Conservation (phyloP, 257 asterid genomes). For the Ilex asprella region DNA sequence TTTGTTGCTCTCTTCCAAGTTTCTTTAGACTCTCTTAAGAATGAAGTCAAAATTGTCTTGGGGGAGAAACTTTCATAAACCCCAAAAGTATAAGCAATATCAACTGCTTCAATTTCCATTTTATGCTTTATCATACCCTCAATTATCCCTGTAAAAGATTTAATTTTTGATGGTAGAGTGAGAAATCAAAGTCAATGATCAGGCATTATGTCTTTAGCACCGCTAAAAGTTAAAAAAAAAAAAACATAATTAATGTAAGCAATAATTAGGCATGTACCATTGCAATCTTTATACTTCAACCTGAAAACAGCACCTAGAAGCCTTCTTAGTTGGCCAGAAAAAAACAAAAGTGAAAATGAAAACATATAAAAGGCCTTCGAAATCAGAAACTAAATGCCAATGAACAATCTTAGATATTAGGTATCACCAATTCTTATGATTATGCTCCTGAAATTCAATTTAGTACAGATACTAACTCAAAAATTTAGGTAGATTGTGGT, state of each 20-base stretch:
- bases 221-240: not conserved
- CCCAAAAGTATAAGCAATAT: constrained; percentile 55
- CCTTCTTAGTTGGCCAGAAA: not conserved
- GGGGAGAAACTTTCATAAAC: constrained; percentile 53
- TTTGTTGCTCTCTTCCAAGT: constrained; percentile 37
- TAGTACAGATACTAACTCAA: too few relatives aligned
- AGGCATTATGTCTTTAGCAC: not conserved
- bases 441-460: too few relatives aligned
- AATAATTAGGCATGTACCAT: not conserved
- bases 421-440: too few relatives aligned
- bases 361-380: too few relatives aligned
- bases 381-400: too few relatives aligned
- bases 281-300: not conserved
- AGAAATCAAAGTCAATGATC: too few relatives aligned
- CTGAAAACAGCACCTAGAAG: not conserved
- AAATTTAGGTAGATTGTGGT: too few relatives aligned
- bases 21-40: constrained; percentile 51
- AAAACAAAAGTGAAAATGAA: not conserved
- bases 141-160: constrained; percentile 46
- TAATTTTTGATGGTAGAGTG: constrained; percentile 1
- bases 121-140: constrained; percentile 49
- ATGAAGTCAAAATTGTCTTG: constrained; percentile 45
- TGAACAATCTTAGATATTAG: too few relatives aligned
- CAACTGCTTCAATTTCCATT: constrained; percentile 73
- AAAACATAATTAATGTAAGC: not conserved